Conservation (phyloP, 2,329 filamentous ascomycete genomes). For the Ascochyta koolunga region DNA sequence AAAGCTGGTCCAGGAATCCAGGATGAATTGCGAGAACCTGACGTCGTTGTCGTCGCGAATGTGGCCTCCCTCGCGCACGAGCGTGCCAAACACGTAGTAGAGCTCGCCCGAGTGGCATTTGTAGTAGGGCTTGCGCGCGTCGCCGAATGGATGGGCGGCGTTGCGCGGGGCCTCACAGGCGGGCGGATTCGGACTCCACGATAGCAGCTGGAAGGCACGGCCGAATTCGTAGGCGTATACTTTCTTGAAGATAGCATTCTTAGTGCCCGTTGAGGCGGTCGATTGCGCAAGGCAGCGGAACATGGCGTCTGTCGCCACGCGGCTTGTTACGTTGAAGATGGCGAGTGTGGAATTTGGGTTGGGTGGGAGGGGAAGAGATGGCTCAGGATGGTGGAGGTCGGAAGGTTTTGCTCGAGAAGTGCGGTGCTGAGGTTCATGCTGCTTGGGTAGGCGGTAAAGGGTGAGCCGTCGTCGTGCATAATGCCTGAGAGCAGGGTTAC, state of each 20-base stretch:
- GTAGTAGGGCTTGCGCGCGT: constrained; percentile 31
- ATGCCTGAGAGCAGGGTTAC: constrained; percentile 35
- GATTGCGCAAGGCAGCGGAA: constrained; percentile 43
- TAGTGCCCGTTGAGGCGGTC: constrained; percentile 30
- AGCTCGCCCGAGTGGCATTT: constrained; percentile 42
- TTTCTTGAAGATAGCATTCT: constrained; percentile 30
- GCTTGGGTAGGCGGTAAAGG: constrained; percentile 38
- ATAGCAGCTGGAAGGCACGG: constrained; percentile 36
- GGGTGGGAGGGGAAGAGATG: constrained; percentile 29
- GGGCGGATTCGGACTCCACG: constrained; percentile 37
- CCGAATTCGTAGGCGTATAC: constrained; percentile 43
- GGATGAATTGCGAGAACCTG: constrained; percentile 37
- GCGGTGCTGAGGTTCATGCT: constrained; percentile 28
- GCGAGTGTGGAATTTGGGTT: constrained; percentile 40
- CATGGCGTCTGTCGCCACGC: constrained; percentile 37
- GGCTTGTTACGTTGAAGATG: constrained; percentile 42
- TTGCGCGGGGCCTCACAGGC: constrained; percentile 44
- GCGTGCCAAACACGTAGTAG: constrained; percentile 40
- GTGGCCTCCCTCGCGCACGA: constrained; percentile 43
- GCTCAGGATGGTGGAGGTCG: constrained; percentile 15
- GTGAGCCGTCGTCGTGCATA: constrained; percentile 41
- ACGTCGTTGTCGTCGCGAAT: constrained; percentile 40
- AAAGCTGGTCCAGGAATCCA: constrained; percentile 44
- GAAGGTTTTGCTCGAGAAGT: constrained; percentile 20
- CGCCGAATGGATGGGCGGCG: constrained; percentile 31